Conservation (phyloP, 2,329 filamentous ascomycete genomes). For the Alternaria gaisen region DNA sequence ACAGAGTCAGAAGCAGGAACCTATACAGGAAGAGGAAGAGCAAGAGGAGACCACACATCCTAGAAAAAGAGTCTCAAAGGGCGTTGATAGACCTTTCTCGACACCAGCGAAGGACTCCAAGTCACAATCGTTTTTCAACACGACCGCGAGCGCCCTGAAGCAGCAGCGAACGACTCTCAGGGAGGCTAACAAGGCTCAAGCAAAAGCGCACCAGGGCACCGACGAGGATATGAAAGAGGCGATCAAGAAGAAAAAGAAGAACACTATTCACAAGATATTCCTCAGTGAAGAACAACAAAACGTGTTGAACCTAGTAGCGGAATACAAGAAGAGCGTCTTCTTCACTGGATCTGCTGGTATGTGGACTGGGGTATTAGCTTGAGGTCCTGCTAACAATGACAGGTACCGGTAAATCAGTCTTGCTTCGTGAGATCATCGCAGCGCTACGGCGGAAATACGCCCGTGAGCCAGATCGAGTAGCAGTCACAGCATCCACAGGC, state of each 20-base stretch:
- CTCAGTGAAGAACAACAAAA: constrained; percentile 87
- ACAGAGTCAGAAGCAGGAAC: constrained; percentile 48
- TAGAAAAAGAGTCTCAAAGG: constrained; percentile 46
- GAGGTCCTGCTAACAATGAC: constrained; percentile 11
- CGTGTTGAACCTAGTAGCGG: constrained; percentile 82
- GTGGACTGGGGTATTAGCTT: constrained; percentile 2
- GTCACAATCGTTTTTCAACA: constrained; percentile 70
- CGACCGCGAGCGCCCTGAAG: constrained; percentile 76
- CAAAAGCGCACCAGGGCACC: constrained; percentile 48
- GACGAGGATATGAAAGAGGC: constrained; percentile 60
- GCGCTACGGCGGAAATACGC: constrained; percentile 79
- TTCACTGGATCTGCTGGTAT: constrained; percentile 91
- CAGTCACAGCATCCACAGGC: constrained; percentile 94
- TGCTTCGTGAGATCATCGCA: constrained; percentile 90
- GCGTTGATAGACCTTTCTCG: constrained; percentile 47
- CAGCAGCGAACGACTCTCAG: constrained; percentile 78
- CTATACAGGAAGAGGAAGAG: constrained; percentile 27
- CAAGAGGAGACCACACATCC: constrained; percentile 29
- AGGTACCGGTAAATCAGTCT: constrained; percentile 92
- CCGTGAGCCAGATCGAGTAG: constrained; percentile 82
- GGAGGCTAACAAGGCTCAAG: constrained; percentile 65
- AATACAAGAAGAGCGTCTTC: constrained; percentile 87
- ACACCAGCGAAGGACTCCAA: constrained; percentile 56
- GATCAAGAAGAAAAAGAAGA: constrained; percentile 54
- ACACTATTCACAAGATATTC: constrained; percentile 66